Conservation (phyloP, 345 rosid species). For the Laguncularia racemosa region DNA sequence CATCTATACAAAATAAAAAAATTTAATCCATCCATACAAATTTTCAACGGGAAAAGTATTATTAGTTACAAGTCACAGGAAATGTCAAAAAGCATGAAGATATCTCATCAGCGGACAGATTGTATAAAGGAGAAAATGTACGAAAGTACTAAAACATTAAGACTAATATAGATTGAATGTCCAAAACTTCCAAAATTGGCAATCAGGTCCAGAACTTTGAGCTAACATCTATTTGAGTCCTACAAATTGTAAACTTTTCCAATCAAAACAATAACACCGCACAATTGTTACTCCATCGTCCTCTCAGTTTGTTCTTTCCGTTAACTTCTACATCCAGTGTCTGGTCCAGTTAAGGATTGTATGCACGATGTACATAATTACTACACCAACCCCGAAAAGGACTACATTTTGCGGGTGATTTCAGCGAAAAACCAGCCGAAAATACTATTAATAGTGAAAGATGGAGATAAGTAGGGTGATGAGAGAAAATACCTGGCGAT, state of each 20-base stretch:
- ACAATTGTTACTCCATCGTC: too few relatives aligned
- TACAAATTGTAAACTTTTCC: too few relatives aligned
- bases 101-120: background rate
- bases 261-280: too few relatives aligned
- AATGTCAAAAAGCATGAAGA: background rate
- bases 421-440: background rate
- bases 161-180: background rate
- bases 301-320: too few relatives aligned
- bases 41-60: background rate
- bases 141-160: background rate
- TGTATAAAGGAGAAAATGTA: background rate
- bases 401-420: background rate
- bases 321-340: too few relatives aligned
- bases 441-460: background rate
- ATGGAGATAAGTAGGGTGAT: background rate
- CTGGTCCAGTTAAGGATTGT: too few relatives aligned
- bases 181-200: too few relatives aligned
- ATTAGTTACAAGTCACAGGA: background rate
- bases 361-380: too few relatives aligned
- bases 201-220: too few relatives aligned
- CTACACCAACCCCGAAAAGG: background rate
- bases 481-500: conserved; percentile 22
- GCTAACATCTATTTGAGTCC: too few relatives aligned
- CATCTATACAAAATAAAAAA: background rate
- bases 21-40: too few relatives aligned